Percentiles rank a stretch among this genome's conserved stretches.
These are phyloP conservation scores for Eucalyptus pauciflora DNA, from an alignment of 345 rosid species.

Conservation along the genomic window DNA sequence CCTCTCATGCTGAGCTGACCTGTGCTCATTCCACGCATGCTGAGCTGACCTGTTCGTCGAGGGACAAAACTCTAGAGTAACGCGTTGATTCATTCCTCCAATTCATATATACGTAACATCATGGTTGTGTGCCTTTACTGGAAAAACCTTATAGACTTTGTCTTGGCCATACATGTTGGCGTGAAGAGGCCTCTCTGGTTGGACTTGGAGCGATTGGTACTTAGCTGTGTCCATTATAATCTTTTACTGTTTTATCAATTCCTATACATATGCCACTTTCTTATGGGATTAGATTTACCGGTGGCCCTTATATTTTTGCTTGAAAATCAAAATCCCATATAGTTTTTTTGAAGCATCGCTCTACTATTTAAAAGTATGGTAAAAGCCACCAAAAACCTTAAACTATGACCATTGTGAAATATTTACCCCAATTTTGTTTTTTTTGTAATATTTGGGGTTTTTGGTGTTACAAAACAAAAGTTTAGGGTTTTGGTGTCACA, in stretches of 20 bases:
- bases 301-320: neutral
- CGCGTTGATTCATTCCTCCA: neutral
- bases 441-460: no score
- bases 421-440: no score
- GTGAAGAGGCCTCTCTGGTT: neutral
- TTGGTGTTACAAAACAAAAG: no score
- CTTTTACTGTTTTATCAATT: no score
- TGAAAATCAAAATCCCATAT: no score
- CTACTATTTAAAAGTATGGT: no score
- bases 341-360: no score
- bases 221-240: neutral
- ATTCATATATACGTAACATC: neutral
- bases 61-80: neutral
- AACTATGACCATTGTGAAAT: no score
- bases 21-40: neutral
- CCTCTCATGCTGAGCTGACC: no score
- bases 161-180: fast-evolving
- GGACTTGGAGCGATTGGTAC: neutral
- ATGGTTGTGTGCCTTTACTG: neutral
- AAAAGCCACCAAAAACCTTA: no score
- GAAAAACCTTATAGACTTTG: neutral
- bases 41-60: neutral
- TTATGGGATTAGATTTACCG: neutral
- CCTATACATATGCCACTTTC: neutral
- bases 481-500: no score